Evolutionary conservation across 2,329 filamentous ascomycete species (phyloP).

Genomic region (Lachnellula suecica): DNA sequence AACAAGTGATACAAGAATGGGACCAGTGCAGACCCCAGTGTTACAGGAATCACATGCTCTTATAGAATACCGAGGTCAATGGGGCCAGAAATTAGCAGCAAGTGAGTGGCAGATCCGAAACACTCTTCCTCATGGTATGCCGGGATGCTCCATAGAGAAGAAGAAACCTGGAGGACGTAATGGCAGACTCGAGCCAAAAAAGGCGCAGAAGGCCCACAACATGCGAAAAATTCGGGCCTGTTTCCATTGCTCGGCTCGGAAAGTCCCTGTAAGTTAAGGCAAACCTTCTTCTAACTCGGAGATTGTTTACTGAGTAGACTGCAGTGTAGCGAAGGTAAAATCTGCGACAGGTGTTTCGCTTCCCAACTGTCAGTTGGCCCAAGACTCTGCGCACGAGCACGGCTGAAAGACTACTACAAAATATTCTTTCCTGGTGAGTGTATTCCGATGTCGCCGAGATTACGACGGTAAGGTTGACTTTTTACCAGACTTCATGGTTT

Average conservation of each 20-base stretch:
- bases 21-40: neutral
- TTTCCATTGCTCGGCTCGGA: conserved; percentile 1
- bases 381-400: conserved; percentile 2
- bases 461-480: neutral
- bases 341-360: conserved; percentile 2
- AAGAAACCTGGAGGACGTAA: neutral
- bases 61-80: too few relatives aligned
- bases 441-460: too few relatives aligned
- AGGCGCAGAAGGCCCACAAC: neutral
- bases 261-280: neutral
- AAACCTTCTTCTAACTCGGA: neutral
- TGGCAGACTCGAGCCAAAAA: conserved; percentile 1
- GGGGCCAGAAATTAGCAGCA: too few relatives aligned
- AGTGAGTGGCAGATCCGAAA: too few relatives aligned
- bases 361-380: neutral
- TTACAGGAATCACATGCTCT: too few relatives aligned
- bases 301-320: neutral
- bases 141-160: neutral
- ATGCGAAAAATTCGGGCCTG: conserved; percentile 6
- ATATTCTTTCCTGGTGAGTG: conserved; percentile 10
- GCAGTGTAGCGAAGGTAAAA: conserved; percentile 2
- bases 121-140: too few relatives aligned
- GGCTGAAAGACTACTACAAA: conserved; percentile 5
- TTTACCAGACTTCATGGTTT: neutral
- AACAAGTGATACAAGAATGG: neutral